A percentile compares a stretch with the other conserved stretches of the same genome.
Evolutionary conservation across 2,329 filamentous ascomycete genomes (phyloP).

Genomic region (Davidsoniella virescens): DNA sequence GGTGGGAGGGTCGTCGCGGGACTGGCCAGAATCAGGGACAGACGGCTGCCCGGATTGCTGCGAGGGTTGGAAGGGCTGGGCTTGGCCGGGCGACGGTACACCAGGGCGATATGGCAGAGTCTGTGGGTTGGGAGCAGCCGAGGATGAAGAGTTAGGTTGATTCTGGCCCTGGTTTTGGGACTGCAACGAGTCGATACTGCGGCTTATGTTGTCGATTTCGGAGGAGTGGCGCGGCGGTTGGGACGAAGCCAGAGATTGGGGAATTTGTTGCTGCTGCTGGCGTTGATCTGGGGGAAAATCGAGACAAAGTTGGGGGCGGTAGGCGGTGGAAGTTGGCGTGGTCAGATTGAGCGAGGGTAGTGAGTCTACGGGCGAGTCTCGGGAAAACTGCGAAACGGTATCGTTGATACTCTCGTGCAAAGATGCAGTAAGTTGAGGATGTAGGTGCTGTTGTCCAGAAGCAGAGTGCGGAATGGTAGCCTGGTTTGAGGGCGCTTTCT

Average conservation of each 20-base stretch:
- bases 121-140: conserved; percentile 21
- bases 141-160: not conserved
- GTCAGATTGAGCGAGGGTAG: conserved; percentile 23
- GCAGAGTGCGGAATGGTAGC: too few species aligned
- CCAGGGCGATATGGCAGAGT: conserved; percentile 23
- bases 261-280: conserved; percentile 18
- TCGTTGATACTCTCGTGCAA: conserved; percentile 33
- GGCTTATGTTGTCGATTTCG: too few species aligned
- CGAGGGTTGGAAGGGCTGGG: conserved; percentile 15
- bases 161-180: too few species aligned
- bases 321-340: conserved; percentile 23
- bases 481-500: conserved; percentile 4
- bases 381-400: conserved; percentile 44
- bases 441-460: conserved; percentile 15
- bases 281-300: conserved; percentile 28
- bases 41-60: not conserved
- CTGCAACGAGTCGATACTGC: too few species aligned
- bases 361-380: conserved; percentile 39
- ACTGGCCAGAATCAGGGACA: too few species aligned
- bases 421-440: conserved; percentile 1
- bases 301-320: conserved; percentile 20
- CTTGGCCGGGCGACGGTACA: conserved; percentile 19
- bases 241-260: not conserved
- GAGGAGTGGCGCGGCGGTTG: conserved; percentile 1
- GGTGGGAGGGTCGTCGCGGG: conserved; percentile 1